These are phyloP conservation scores for Verbena officinalis DNA, from an alignment of 257 asterid genomes.

Conservation along the genomic window DNA sequence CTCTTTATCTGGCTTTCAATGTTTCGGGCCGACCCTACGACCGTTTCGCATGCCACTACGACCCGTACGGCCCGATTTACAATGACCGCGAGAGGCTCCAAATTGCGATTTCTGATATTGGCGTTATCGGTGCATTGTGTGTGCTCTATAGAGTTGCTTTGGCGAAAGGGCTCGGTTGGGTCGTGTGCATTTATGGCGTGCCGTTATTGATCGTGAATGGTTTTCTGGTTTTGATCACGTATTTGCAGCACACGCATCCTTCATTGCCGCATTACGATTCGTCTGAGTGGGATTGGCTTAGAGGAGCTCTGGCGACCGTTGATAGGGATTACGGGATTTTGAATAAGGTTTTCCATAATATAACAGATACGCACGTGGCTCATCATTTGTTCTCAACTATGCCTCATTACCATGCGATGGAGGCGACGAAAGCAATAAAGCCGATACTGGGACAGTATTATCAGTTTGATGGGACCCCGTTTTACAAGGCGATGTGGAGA, in stretches of 20 bases:
- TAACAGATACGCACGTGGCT: constrained; percentile 69
- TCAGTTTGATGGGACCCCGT: constrained; percentile 54
- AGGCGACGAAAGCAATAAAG: constrained; percentile 65
- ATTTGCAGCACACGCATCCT: constrained; percentile 73
- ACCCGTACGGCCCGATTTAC: constrained; percentile 72
- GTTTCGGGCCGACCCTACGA: constrained; percentile 68
- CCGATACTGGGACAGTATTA: constrained; percentile 68
- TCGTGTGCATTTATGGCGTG: constrained; percentile 50
- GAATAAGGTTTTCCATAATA: constrained; percentile 68
- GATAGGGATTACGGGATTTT: constrained; percentile 69
- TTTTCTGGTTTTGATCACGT: constrained; percentile 69
- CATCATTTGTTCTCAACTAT: constrained; percentile 72
- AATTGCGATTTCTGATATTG: constrained; percentile 61
- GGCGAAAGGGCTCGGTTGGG: constrained; percentile 53
- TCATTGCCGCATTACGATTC: constrained; percentile 71
- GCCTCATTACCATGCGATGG: constrained; percentile 82
- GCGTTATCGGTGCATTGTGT: constrained; percentile 41
- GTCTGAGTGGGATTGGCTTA: constrained; percentile 75
- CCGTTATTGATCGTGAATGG: constrained; percentile 57
- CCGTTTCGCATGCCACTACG: constrained; percentile 64
- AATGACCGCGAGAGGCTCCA: constrained; percentile 64
- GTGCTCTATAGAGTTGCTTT: constrained; percentile 47
- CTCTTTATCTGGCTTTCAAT: constrained; percentile 62
- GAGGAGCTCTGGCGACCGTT: constrained; percentile 74
- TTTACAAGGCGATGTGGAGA: constrained; percentile 67